Evolutionary conservation across 208 protist species (phyloP).

Genomic region (Crithidia acanthocephali): DNA sequence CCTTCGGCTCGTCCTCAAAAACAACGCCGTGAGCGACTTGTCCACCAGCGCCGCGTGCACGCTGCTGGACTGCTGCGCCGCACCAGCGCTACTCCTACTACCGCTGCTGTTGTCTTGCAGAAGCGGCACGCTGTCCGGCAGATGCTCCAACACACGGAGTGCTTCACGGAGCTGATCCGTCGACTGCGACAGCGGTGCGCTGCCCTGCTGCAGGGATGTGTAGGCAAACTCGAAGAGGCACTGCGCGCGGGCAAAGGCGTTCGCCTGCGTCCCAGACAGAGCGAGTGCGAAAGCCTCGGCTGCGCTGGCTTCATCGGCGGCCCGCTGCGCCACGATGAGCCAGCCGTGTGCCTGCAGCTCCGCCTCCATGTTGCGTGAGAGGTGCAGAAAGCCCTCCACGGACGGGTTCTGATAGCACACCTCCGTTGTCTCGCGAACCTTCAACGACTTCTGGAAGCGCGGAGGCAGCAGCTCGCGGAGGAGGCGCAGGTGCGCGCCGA

Average conservation of each 20-base stretch:
- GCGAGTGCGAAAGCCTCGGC: slow-evolving; percentile 54
- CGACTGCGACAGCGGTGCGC: slow-evolving; percentile 13
- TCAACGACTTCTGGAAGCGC: slow-evolving; percentile 57
- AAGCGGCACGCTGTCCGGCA: slow-evolving; percentile 21
- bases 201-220: slow-evolving; percentile 9
- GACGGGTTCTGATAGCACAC: slow-evolving; percentile 48
- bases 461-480: slow-evolving; percentile 59
- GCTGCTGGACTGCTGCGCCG: neutral
- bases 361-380: slow-evolving; percentile 51
- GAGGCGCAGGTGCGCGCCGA: slow-evolving; percentile 34
- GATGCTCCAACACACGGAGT: slow-evolving; percentile 24
- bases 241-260: slow-evolving; percentile 48
- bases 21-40: slow-evolving; percentile 21
- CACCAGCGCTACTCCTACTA: neutral
- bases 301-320: slow-evolving; percentile 29
- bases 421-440: slow-evolving; percentile 60
- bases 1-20: slow-evolving; percentile 7
- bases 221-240: slow-evolving; percentile 47
- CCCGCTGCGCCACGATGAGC: slow-evolving; percentile 57
- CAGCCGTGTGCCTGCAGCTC: slow-evolving; percentile 73
- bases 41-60: slow-evolving; percentile 11
- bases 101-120: slow-evolving; percentile 2
- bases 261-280: slow-evolving; percentile 38
- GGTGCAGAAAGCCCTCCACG: slow-evolving; percentile 37
- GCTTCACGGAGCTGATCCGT: slow-evolving; percentile 23